phyloP scores from a whole-genome alignment of 305 asterid species.

The Rubia balearica region DNA sequence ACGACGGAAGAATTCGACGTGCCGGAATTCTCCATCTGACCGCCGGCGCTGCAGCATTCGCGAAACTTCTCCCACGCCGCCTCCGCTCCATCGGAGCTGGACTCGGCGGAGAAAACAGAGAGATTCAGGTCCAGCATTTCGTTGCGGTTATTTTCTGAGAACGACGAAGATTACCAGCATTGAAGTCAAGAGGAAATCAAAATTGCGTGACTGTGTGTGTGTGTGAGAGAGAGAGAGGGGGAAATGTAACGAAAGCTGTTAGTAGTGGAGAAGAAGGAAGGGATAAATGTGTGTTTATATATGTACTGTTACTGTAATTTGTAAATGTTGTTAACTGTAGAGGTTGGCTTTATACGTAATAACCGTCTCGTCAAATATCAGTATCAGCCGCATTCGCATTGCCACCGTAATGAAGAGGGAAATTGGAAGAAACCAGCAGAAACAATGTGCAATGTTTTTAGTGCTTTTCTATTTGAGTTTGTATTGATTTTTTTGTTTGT shows the following conservation, averaged over 20 bases:
- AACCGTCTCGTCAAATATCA: not conserved
- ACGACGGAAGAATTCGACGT: constrained; percentile 62
- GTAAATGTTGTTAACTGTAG: not conserved
- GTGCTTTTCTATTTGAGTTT: not conserved
- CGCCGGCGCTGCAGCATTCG: constrained; percentile 8
- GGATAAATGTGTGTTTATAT: constrained; percentile 28
- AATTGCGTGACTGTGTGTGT: not conserved
- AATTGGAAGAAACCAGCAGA: not conserved
- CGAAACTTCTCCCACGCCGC: constrained; percentile 31
- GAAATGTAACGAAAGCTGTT: not conserved
- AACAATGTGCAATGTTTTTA: not conserved
- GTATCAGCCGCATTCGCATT: not conserved
- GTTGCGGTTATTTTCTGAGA: not conserved
- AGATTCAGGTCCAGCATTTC: constrained; percentile 57
- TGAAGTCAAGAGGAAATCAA: not conserved
- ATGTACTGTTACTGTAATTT: not conserved
- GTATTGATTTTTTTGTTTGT: too few species aligned
- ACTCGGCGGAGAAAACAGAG: constrained; percentile 22
- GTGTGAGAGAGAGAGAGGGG: not conserved
- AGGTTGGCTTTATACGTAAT: not conserved
- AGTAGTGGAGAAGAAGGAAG: constrained; percentile 42
- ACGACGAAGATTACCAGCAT: not conserved
- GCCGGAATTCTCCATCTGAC: constrained; percentile 60
- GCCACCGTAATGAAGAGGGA: not conserved
- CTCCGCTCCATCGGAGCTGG: constrained; percentile 34